These are phyloP conservation scores for Quercus phellos DNA, from an alignment of 331 rosid species.

Conservation along the genomic window DNA sequence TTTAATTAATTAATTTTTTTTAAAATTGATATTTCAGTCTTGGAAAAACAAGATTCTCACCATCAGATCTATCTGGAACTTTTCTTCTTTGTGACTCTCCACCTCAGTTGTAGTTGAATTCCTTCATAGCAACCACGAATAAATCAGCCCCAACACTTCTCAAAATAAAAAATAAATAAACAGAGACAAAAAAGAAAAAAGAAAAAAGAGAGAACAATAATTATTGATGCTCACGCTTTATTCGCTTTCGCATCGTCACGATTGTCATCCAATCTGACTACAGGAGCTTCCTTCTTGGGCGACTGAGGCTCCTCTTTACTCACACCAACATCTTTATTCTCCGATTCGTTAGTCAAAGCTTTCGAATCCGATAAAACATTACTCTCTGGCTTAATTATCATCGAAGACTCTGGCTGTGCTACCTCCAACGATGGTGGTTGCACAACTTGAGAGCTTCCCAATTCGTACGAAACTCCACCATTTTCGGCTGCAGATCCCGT, in stretches of 20 bases:
- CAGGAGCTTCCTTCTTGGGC: conserved; percentile 62
- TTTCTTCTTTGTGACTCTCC: conserved; percentile 70
- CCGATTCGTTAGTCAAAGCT: conserved; percentile 44
- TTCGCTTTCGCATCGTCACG: conserved; percentile 56
- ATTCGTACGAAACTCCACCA: conserved; percentile 26
- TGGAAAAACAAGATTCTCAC: conserved; percentile 34
- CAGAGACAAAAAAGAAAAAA: background rate
- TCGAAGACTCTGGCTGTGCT: conserved; percentile 26
- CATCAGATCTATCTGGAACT: conserved; percentile 91
- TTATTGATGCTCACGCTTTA: conserved; percentile 64
- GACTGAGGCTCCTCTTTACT: conserved; percentile 64
- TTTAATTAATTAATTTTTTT: no score
- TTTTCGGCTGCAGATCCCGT: conserved; percentile 59
- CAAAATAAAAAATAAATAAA: conserved; percentile 1
- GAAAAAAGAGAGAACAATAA: background rate
- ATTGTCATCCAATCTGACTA: conserved; percentile 48
- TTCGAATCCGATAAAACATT: conserved; percentile 35
- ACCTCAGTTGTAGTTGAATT: conserved; percentile 33
- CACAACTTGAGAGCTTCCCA: conserved; percentile 30
- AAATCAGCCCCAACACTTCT: background rate
- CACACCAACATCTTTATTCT: conserved; percentile 39
- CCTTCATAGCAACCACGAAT: conserved; percentile 31
- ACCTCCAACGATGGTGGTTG: conserved; percentile 29
- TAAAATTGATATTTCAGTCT: no score
- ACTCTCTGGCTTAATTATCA: conserved; percentile 37